Evolutionary conservation across 208 protist genomes (phyloP), one percentile per base, ranked within the genome.

Genomic region (Wallacemonas sp.): DNA sequence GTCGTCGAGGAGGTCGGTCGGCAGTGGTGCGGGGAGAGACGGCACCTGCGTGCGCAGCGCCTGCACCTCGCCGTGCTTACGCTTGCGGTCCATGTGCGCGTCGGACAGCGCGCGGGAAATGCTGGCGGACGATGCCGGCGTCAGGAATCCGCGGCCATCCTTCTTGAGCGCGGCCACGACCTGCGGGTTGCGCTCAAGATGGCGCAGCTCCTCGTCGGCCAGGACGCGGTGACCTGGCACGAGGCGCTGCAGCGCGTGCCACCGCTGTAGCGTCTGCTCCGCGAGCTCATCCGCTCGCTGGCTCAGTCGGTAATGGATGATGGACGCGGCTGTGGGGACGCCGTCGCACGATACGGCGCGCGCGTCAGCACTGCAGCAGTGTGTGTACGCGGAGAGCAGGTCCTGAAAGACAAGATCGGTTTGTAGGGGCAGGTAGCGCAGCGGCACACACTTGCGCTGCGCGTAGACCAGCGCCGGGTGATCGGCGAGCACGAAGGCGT

Each of bases 381-480:
- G 62, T 71, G 59, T 49, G 38, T 79, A 79, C 18, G 69, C 67
- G 5, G 29, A 42, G 3, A 70, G 48, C n/a, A 57, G 25, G 48
- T 74, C 38, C 52, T 57, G 72, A 44, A 70, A 87, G 1, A 39
- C 5, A 14, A 16, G 52, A 62, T 87, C 82, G 26, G 46, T 63
- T 1, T 73, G 45, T n/a, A 87, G 61, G 0, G 67, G 72, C 1
- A 87, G 38, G 36, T 84, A 72, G 2, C 75, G 77, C 8, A 87
- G 70, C 11, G 69, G 70, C 20, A 87, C 71, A 39, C 75, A 81
- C 39, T 77, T 73, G 3, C 82, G 77, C 3, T 64, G 50, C 10
- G 76, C 55, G 49, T 87, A 87, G 10, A 82, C 61, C 18, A 87
- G 75, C 41, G 74, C 77, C 0, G 82, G 82, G 49, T 84, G 67